A percentile compares a stretch with the other conserved stretches of the same genome.
Conservation (phyloP, 345 rosid genomes). For the Microthlaspi erraticum region DNA sequence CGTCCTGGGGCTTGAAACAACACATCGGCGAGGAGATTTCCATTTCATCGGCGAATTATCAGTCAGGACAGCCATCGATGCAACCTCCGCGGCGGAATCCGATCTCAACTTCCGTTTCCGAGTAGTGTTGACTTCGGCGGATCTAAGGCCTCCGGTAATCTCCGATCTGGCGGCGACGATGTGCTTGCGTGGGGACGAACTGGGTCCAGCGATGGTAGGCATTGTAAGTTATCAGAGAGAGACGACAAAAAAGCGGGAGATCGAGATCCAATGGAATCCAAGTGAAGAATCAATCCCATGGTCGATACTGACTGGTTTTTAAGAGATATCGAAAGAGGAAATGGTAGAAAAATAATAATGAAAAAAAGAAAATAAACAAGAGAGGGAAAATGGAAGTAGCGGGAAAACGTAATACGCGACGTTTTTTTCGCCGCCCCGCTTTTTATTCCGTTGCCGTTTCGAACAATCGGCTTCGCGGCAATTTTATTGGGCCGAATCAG, state of each 20-base stretch:
- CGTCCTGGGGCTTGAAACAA: constrained; percentile 45
- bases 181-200: constrained; percentile 52
- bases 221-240: constrained; percentile 41
- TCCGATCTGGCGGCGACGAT: constrained; percentile 44
- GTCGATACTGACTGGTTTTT: constrained; percentile 39
- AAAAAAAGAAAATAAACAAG: constrained; percentile 13
- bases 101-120: constrained; percentile 67
- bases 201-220: constrained; percentile 59
- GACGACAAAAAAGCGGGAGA: not conserved
- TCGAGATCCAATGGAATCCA: constrained; percentile 21
- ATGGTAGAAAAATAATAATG: constrained; percentile 19
- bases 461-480: constrained; percentile 41
- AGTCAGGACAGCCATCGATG: not conserved
- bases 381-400: constrained; percentile 47
- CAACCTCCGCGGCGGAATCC: constrained; percentile 36
- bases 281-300: constrained; percentile 38
- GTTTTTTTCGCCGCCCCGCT: constrained; percentile 48
- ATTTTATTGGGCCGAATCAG: constrained; percentile 1
- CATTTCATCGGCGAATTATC: constrained; percentile 48
- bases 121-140: constrained; percentile 48
- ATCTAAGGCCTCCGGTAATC: constrained; percentile 39
- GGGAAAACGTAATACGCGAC: constrained; percentile 44
- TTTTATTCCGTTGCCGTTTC: constrained; percentile 27
- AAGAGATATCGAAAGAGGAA: constrained; percentile 33
- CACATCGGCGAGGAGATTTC: constrained; percentile 60